A percentile compares a stretch with the other conserved stretches of the same genome.
Evolutionary conservation across 306 rosid genomes (phyloP).

Genomic region (Calophaca sinica): DNA sequence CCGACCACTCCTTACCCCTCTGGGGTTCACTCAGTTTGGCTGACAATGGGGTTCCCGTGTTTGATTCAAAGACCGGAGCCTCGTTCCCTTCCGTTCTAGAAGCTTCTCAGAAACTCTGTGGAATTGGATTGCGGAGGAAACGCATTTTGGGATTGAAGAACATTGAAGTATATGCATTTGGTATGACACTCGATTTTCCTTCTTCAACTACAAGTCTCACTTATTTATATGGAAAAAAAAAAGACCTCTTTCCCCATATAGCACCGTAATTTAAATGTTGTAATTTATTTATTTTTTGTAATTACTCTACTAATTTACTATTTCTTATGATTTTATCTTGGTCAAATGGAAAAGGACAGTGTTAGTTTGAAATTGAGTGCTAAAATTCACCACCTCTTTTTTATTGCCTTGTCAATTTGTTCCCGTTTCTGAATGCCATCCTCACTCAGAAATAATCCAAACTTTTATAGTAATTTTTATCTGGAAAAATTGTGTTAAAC

Average conservation of each 20-base stretch:
- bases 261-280: no score
- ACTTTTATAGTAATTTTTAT: slow-evolving; percentile 13
- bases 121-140: slow-evolving; percentile 86
- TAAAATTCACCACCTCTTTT: background rate
- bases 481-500: slow-evolving; percentile 24
- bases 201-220: background rate
- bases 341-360: background rate
- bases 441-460: background rate
- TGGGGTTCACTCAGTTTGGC: slow-evolving; percentile 81
- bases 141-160: slow-evolving; percentile 78
- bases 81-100: slow-evolving; percentile 71
- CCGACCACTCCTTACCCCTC: slow-evolving; percentile 50
- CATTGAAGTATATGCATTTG: slow-evolving; percentile 89
- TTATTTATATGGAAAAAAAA: no score
- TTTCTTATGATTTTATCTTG: no score
- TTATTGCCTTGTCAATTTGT: no score
- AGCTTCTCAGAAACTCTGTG: slow-evolving; percentile 74
- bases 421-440: background rate
- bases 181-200: slow-evolving; percentile 47
- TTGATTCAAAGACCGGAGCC: slow-evolving; percentile 67
- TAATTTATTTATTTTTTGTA: no score
- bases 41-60: slow-evolving; percentile 53
- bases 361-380: slow-evolving; percentile 13
- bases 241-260: no score
- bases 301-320: no score